Base-by-base conservation (phyloP, 345 rosid genomes). In the Lepidium didymum region DNA sequence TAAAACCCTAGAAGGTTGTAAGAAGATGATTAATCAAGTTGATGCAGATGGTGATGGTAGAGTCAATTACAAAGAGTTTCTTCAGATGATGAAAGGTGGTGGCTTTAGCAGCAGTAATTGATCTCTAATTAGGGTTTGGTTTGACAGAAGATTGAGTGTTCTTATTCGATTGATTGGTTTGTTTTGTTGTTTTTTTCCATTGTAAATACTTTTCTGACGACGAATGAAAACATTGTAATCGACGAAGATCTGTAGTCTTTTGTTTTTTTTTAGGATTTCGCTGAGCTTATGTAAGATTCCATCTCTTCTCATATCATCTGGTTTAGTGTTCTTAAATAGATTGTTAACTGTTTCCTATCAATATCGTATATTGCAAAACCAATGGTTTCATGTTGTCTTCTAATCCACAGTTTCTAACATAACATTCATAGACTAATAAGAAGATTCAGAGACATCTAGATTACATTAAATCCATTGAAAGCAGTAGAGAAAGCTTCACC, bases 61-160 rank as follows among this genome's bases (percentile, higher is more conserved):
- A 62, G 77, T 77, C 29, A 55, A 67, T 47, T 77, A 70, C 49
- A 70, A 52, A 16, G 80, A 77, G 73, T 77, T 77, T 55, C 51
- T 66, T 45, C 80, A 77, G 35, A 77, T 77, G 80, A 77, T 77
- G 80, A 77, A 61, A 67, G 73, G 77, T 29, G 59, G 69, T 58
- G 72, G 72, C 6, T 37, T 68, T 15, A 76, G 72, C 11, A 64
- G 72, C 15, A 55, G 73, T 47, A 34, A 52, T 49, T 81, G 34
- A 76, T 44, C 21, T 66, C 51, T 66, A 19, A 35, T 3, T 64
- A 47, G 70, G 62, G n/a, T 64, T 65, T 29, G 9, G 5, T 62
- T 68, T 47, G 37, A 15, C 55, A 6, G 8, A 69, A 13, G 60
- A 41, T 35, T 6, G 52, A 44, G 64, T 18, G 55, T 66, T 44